Conservation (phyloP, 192 early-diverging fungal species). For the Backusella mclennaniae region DNA sequence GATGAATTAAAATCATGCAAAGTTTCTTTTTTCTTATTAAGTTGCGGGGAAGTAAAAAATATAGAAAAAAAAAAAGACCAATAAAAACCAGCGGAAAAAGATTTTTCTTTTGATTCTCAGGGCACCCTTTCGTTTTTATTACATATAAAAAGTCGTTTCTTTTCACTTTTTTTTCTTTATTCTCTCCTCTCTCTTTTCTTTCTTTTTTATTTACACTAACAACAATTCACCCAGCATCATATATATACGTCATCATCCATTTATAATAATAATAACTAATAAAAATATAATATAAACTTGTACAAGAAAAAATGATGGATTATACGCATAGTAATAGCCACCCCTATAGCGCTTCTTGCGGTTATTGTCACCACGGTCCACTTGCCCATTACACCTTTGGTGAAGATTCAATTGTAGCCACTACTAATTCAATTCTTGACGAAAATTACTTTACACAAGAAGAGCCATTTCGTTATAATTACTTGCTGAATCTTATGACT, state of each 20-base stretch:
- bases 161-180: not conserved
- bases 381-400: conserved; percentile 11
- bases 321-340: not conserved
- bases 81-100: not conserved
- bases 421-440: not conserved
- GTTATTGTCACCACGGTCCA: conserved; percentile 13
- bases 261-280: not conserved
- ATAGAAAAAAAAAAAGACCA: not conserved
- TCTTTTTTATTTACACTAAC: not conserved
- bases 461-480: conserved; percentile 27
- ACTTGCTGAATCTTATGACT: conserved; percentile 34
- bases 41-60: not conserved
- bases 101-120: not conserved
- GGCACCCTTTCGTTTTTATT: not conserved
- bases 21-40: not conserved
- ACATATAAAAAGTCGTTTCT: not conserved
- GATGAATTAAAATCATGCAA: conserved; percentile 1
- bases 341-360: conserved; percentile 1
- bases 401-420: conserved; percentile 7
- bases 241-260: not conserved
- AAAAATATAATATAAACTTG: not conserved
- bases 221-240: too few relatives aligned
- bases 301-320: conserved; percentile 1
- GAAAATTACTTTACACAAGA: conserved; percentile 2
- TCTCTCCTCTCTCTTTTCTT: not conserved